phyloP scores from a whole-genome alignment of 2,329 filamentous ascomycete species.

The Ceratocystis eucalypticola region DNA sequence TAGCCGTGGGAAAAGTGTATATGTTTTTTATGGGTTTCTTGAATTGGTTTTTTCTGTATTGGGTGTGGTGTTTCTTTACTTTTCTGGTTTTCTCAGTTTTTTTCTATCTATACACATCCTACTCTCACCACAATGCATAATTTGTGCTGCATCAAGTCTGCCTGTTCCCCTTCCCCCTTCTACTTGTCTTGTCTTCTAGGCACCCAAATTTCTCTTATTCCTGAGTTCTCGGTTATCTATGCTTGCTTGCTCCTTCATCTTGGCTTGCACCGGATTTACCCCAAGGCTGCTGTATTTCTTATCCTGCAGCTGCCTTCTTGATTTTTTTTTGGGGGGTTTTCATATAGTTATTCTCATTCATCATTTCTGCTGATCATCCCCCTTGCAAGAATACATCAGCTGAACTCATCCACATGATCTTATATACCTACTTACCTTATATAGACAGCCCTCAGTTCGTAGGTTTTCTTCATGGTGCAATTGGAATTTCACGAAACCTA shows the following conservation, averaged over 20 bases:
- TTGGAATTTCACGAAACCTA: conserved; percentile 2
- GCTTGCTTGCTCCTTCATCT: background rate
- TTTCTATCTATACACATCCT: too few relatives aligned
- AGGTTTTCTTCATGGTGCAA: background rate
- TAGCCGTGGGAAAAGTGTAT: too few relatives aligned
- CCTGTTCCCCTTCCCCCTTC: too few relatives aligned
- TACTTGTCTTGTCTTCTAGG: background rate
- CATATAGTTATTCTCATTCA: background rate
- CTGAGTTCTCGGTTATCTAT: background rate
- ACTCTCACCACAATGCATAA: too few relatives aligned
- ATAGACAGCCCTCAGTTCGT: background rate
- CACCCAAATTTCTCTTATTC: background rate
- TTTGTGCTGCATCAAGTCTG: too few relatives aligned
- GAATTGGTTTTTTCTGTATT: too few relatives aligned
- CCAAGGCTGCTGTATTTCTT: background rate
- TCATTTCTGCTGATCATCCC: background rate
- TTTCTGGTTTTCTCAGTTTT: too few relatives aligned
- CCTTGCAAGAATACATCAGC: background rate
- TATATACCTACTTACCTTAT: background rate
- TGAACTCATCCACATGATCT: background rate
- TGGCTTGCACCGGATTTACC: background rate
- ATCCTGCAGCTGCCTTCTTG: background rate
- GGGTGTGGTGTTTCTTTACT: too few relatives aligned
- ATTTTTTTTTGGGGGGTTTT: background rate
- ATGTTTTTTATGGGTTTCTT: too few relatives aligned